phyloP scores from a whole-genome alignment of 1,139 yeast species.

The Casaregolazyma lundiana region DNA sequence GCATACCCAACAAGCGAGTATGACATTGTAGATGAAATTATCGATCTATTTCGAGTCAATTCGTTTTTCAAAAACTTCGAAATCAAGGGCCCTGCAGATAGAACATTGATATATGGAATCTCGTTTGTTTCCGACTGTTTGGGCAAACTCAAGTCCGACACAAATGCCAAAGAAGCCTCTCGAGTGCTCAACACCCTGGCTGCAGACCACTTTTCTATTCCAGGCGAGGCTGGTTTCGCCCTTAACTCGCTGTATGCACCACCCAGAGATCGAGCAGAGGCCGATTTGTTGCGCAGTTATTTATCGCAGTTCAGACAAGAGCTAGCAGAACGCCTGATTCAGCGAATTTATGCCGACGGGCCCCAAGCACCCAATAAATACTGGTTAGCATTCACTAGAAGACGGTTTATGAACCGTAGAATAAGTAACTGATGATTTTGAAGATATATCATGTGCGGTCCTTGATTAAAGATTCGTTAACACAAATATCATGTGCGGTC shows the following conservation, averaged over 20 bases:
- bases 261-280: slow-evolving; percentile 69
- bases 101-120: slow-evolving; percentile 95
- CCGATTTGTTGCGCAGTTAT: slow-evolving; percentile 73
- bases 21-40: slow-evolving; percentile 85
- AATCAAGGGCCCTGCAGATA: slow-evolving; percentile 91
- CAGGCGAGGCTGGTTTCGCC: slow-evolving; percentile 95
- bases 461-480: no score
- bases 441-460: no score
- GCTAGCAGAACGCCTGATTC: slow-evolving; percentile 72
- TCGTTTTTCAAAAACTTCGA: slow-evolving; percentile 96
- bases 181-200: slow-evolving; percentile 75
- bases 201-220: slow-evolving; percentile 81
- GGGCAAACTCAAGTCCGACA: slow-evolving; percentile 44
- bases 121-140: slow-evolving; percentile 83
- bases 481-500: no score
- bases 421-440: slow-evolving; percentile 22
- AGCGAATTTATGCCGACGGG: slow-evolving; percentile 59
- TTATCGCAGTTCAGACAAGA: slow-evolving; percentile 94
- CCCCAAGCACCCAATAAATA: slow-evolving; percentile 45
- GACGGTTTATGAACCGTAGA: slow-evolving; percentile 88
- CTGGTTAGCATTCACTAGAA: slow-evolving; percentile 95
- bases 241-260: slow-evolving; percentile 77
- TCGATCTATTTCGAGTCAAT: slow-evolving; percentile 91
- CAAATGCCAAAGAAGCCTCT: slow-evolving; percentile 55
- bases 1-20: slow-evolving; percentile 83